Conservation (phyloP, 495 filamentous ascomycete species). For the Hypoxylon crocopeplum region DNA sequence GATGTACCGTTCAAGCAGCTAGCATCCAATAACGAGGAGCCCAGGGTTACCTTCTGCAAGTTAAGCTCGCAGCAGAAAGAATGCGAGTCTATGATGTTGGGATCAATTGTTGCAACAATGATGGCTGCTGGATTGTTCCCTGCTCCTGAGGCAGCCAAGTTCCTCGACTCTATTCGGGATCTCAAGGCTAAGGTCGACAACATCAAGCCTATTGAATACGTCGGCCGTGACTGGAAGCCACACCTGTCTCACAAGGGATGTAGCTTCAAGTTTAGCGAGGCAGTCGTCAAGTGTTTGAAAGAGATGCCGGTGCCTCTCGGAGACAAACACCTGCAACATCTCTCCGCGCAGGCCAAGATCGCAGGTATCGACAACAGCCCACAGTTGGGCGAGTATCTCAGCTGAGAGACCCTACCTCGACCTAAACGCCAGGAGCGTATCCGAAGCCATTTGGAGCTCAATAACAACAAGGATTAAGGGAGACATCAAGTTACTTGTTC, state of each 20-base stretch:
- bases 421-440: too few species aligned
- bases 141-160: conserved; percentile 13
- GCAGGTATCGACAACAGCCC: not conserved
- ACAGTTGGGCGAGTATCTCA: not conserved
- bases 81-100: conserved; percentile 31
- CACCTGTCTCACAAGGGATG: conserved; percentile 20
- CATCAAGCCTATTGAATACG: conserved; percentile 11
- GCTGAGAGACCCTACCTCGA: too few species aligned
- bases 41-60: conserved; percentile 13
- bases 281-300: conserved; percentile 10
- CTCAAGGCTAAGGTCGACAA: conserved; percentile 12
- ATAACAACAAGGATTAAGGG: too few species aligned
- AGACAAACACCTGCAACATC: not conserved
- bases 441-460: not conserved
- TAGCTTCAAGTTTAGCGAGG: conserved; percentile 10
- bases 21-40: too few species aligned
- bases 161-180: conserved; percentile 11
- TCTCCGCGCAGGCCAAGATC: not conserved
- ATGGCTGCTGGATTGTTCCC: conserved; percentile 14
- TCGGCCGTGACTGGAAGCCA: conserved; percentile 12
- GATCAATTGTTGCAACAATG: conserved; percentile 16
- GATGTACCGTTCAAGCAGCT: too few species aligned
- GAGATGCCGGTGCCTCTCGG: conserved; percentile 10
- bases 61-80: not conserved
- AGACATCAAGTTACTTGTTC: too few species aligned